phyloP scores from a whole-genome alignment of 345 rosid genomes.

The Dipteronia sinensis region DNA sequence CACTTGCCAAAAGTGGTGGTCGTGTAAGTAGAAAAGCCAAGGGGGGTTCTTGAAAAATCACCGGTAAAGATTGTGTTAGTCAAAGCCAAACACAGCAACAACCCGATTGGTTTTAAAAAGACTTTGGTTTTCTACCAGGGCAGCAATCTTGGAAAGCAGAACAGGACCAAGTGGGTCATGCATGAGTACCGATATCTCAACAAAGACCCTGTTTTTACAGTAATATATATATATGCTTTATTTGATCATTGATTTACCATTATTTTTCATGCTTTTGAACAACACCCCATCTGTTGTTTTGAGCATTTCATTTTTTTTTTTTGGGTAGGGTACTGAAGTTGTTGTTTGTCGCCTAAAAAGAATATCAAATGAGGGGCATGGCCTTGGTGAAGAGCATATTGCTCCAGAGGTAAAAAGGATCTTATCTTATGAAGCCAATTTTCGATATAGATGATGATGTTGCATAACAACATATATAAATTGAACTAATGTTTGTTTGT shows the following conservation, averaged over 20 bases:
- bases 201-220: too few relatives aligned
- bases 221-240: too few relatives aligned
- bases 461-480: too few relatives aligned
- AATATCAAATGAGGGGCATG: background rate
- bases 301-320: background rate
- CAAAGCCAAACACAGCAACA: conserved; percentile 13
- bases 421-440: too few relatives aligned
- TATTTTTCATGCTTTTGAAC: too few relatives aligned
- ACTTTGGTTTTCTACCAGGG: conserved; percentile 30
- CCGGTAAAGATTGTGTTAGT: conserved; percentile 33
- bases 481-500: too few relatives aligned
- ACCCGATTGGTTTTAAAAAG: conserved; percentile 41
- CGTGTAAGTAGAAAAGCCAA: conserved; percentile 29
- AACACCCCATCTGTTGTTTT: too few relatives aligned
- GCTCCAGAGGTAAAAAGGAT: too few relatives aligned
- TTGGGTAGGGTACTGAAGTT: background rate
- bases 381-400: too few relatives aligned
- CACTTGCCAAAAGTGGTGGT: conserved; percentile 9
- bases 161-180: conserved; percentile 16
- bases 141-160: conserved; percentile 1
- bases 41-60: conserved; percentile 46
- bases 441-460: too few relatives aligned
- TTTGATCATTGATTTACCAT: too few relatives aligned
- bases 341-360: conserved; percentile 5
- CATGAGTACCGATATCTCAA: background rate